Base-by-base conservation (phyloP, 1,139 yeast genomes). In the Diutina sp. region DNA sequence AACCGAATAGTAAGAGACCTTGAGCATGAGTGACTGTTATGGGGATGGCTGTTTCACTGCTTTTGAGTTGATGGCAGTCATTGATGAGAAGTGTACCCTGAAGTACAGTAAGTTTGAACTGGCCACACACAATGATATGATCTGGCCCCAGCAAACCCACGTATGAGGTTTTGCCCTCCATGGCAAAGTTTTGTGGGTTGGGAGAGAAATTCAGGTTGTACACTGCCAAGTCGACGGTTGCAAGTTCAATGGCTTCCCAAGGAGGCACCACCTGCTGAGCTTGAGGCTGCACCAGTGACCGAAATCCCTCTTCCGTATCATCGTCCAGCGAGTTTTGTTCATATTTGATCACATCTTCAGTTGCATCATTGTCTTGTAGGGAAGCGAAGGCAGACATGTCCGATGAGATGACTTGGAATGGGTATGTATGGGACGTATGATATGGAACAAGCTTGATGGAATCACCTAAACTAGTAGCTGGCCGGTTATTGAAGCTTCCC, bases 321-420 rank as follows among this genome's bases (percentile, higher is more conserved):
- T 50, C 53, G 18, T 50, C 53, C 53, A 50, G 53, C 4, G 44
- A 16, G 14, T 50, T 50, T 5, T 30, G 18, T 16, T 50, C 53
- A 16, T 50, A 50, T 16, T 18, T 18, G n/a, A 50, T 12, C 16
- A 50, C 21, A 11, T 50, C 44, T 6, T 11, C 51, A 9, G 21
- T n/a, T 21, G 30, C 18, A 12, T 32, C 44, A 6, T 50, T 8
- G 14, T 30, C 53, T 32, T 18, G 53, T 16, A 50, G 44, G 9
- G 53, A 38, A 30, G 53, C 53, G 11, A 50, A 50, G n/a, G 53
- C 53, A 29, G 53, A 50, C 53, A 50, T 50, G 9, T 9, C 41
- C 41, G 41, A 35, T 35, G 41, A 35, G 41, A n/a, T 35, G n/a
- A 9, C 11, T 8, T 35, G 41, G 11, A 2, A 21, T 21, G 4